Base-by-base conservation (phyloP, 768 basidiomycete genomes). In the Boletellus ananiceps region DNA sequence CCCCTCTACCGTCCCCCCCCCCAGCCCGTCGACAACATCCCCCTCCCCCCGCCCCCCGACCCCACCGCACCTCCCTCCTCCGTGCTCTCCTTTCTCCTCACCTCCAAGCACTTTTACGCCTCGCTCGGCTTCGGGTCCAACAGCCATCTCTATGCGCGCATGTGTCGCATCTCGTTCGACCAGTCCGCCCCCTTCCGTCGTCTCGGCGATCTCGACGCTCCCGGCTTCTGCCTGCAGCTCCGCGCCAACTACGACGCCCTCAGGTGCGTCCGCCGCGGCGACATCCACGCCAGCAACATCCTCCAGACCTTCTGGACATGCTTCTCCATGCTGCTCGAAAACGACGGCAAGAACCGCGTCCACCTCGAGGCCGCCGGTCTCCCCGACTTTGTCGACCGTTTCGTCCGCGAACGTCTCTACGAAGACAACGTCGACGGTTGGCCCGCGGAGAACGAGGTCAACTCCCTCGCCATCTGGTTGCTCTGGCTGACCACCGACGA, bases 151-250 rank as follows among this genome's bases (percentile, higher is more conserved):
- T 79, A 77, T 53, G 72, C 80, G 0, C 65, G 70, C 29, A 73
- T 88, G 7, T 87, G 80, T 58, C 68, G 69, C 13, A 48, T 62
- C 60, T 77, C 73, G 59, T 88, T 87, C 68, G 85, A 88, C 62
- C 44, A 54, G 2, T 64, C 66, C 21, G 80, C 85, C 0, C 68
- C 79, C 37, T 29, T 52, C 1, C 77, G 87, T 19, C 74, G 88
- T 37, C 74, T 83, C 49, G 63, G 67, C 14, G 68, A 71, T 0
- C 61, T 57, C 57, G 77, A 58, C 60, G 77, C 56, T 23, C 55
- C 21, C 32, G 66, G 46, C 59, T 71, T 69, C 69, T 69, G 60
- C 49, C 42, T 19, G 39, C 78, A 67, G 63, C 80, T 71, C 56
- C 67, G 51, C 58, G 66, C 49, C 47, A 77, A 66, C 68, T 74